Evolutionary conservation across 2,329 filamentous ascomycete species (phyloP).

Genomic region (Aureobasidium subglaciale): DNA sequence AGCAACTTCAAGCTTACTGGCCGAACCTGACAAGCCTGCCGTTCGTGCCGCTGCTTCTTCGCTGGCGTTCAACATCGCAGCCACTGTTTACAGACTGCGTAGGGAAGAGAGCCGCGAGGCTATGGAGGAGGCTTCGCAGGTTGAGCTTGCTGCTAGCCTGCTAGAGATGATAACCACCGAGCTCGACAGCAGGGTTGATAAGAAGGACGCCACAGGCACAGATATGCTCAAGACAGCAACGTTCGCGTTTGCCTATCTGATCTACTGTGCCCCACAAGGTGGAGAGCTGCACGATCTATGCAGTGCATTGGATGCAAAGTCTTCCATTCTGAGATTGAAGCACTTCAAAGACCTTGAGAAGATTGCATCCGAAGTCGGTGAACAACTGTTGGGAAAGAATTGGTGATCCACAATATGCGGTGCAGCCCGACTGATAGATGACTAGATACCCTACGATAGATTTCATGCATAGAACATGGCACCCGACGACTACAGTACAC

Average conservation of each 20-base stretch:
- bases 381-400: conserved; percentile 6
- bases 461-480: neutral
- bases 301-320: conserved; percentile 65
- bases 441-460: neutral
- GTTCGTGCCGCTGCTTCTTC: conserved; percentile 76
- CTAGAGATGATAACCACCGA: conserved; percentile 47
- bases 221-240: conserved; percentile 74
- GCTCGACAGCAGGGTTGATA: conserved; percentile 50
- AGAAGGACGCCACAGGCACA: conserved; percentile 23
- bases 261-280: conserved; percentile 61
- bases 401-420: neutral
- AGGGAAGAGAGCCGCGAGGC: conserved; percentile 50
- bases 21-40: conserved; percentile 62
- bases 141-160: conserved; percentile 74
- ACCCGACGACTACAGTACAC: too few species aligned
- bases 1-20: conserved; percentile 66
- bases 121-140: conserved; percentile 62
- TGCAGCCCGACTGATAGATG: neutral
- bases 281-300: conserved; percentile 78
- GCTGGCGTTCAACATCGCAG: conserved; percentile 74
- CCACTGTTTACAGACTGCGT: conserved; percentile 60
- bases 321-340: conserved; percentile 46
- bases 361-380: conserved; percentile 26
- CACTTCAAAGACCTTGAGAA: conserved; percentile 30
- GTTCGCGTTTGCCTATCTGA: conserved; percentile 66